Percentiles rank a stretch among this genome's conserved stretches.
phyloP scores from a whole-genome alignment of 1,139 yeast species.

The Hemisphaericaspora xylanilytica region DNA sequence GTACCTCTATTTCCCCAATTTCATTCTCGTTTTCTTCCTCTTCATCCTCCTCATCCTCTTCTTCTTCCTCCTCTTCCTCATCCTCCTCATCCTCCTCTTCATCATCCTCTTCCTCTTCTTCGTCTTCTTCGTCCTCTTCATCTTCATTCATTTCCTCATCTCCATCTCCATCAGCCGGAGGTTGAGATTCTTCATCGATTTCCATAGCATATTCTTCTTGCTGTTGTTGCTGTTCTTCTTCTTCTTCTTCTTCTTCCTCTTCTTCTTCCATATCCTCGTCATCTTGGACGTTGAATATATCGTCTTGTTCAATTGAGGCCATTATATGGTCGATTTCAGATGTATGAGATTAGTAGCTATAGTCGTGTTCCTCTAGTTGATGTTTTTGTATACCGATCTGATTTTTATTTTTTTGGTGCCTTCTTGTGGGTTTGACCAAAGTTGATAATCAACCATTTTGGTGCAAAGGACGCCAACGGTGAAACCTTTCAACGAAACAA shows the following conservation, averaged over 20 bases:
- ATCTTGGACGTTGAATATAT: conserved; percentile 25
- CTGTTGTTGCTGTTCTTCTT: conserved; percentile 16
- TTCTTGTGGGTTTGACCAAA: no score
- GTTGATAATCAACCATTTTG: no score
- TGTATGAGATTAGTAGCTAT: no score
- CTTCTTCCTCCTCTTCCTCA: conserved; percentile 19
- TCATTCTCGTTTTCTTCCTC: conserved; percentile 18
- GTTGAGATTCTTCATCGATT: conserved; percentile 18
- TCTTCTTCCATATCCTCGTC: conserved; percentile 20
- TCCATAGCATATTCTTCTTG: conserved; percentile 20
- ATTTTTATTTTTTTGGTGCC: background rate
- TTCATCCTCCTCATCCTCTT: conserved; percentile 18
- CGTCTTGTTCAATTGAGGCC: conserved; percentile 24
- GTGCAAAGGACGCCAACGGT: no score
- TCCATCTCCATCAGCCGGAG: conserved; percentile 24
- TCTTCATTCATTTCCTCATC: conserved; percentile 17
- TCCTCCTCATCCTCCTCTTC: conserved; percentile 20
- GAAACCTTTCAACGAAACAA: no score
- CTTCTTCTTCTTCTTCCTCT: conserved; percentile 19
- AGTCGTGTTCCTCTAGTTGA: background rate
- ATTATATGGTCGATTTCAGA: conserved; percentile 4
- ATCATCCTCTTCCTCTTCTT: conserved; percentile 26
- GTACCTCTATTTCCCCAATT: conserved; percentile 21
- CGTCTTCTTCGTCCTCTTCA: conserved; percentile 26
- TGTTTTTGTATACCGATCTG: background rate